Percentiles rank a stretch among this genome's conserved stretches.
Conservation (phyloP, 352 stramenopile species). For the Globisporangium apiculatum region DNA sequence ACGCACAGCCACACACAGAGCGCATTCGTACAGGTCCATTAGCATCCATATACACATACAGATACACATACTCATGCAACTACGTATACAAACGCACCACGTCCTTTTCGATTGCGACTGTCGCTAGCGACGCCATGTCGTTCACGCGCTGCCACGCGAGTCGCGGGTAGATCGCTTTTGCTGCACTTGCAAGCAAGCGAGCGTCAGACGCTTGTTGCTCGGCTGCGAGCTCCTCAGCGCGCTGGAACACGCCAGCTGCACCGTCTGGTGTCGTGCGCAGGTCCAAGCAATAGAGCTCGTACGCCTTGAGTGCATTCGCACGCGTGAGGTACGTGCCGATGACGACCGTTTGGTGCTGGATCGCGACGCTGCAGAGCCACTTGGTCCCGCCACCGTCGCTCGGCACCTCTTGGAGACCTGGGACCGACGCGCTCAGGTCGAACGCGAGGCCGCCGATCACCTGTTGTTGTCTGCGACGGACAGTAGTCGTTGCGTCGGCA, state of each 20-base stretch:
- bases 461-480: constrained; percentile 3
- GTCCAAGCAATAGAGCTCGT: constrained; percentile 28
- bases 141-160: constrained; percentile 26
- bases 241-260: constrained; percentile 22
- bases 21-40: not conserved
- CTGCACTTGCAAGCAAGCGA: constrained; percentile 28
- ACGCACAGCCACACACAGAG: not conserved
- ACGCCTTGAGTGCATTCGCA: constrained; percentile 34
- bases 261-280: constrained; percentile 19
- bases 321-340: constrained; percentile 26
- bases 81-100: not conserved
- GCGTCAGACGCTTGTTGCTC: constrained; percentile 24
- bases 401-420: constrained; percentile 30
- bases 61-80: not conserved
- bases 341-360: constrained; percentile 33
- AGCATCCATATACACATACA: not conserved
- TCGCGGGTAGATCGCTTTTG: constrained; percentile 33
- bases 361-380: constrained; percentile 51
- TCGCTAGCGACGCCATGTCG: constrained; percentile 17
- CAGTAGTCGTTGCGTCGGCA: constrained; percentile 3
- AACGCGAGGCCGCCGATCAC: constrained; percentile 20
- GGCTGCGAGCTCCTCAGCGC: constrained; percentile 12
- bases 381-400: not conserved
- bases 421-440: constrained; percentile 19
- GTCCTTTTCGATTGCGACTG: not conserved